These are phyloP conservation scores for Eragrostis tef DNA, from an alignment of 202 grass and related monocot species.

Conservation along the genomic window DNA sequence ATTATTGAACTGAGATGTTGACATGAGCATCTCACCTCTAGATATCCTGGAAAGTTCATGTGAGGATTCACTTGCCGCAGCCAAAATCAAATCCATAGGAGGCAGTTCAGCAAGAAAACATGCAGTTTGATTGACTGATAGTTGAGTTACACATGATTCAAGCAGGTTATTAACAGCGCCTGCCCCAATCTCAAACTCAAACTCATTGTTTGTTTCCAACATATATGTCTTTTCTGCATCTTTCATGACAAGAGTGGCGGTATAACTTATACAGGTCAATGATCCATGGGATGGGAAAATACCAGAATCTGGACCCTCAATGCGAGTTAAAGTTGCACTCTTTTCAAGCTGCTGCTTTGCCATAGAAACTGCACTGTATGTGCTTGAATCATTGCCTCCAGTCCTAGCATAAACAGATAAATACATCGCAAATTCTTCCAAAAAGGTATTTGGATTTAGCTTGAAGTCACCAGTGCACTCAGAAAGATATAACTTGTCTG, in stretches of 20 bases:
- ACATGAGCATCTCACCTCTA: constrained; percentile 59
- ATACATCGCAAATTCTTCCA: constrained; percentile 58
- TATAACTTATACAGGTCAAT: constrained; percentile 73
- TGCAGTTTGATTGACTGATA: constrained; percentile 81
- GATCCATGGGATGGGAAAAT: constrained; percentile 72
- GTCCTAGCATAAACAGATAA: constrained; percentile 52
- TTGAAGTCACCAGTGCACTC: constrained; percentile 55
- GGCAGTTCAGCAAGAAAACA: constrained; percentile 51
- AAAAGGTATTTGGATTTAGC: constrained; percentile 51
- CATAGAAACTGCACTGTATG: constrained; percentile 7
- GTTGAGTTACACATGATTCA: constrained; percentile 83
- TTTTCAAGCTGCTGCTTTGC: constrained; percentile 50
- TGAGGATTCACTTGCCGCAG: constrained; percentile 39
- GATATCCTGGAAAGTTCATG: constrained; percentile 55
- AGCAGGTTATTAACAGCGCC: constrained; percentile 68
- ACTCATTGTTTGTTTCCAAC: constrained; percentile 67
- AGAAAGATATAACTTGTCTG: constrained; percentile 55
- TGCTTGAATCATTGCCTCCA: constrained; percentile 39
- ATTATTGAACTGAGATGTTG: background rate
- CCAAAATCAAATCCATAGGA: constrained; percentile 67
- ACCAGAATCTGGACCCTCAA: constrained; percentile 74
- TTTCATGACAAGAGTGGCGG: constrained; percentile 54
- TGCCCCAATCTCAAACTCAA: constrained; percentile 68
- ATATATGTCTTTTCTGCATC: constrained; percentile 50
- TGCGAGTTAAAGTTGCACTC: constrained; percentile 49